Percentiles rank a stretch among this genome's conserved stretches.
Conservation (phyloP, 2,329 filamentous ascomycete species). For the Orbilia blumenaviensis region DNA sequence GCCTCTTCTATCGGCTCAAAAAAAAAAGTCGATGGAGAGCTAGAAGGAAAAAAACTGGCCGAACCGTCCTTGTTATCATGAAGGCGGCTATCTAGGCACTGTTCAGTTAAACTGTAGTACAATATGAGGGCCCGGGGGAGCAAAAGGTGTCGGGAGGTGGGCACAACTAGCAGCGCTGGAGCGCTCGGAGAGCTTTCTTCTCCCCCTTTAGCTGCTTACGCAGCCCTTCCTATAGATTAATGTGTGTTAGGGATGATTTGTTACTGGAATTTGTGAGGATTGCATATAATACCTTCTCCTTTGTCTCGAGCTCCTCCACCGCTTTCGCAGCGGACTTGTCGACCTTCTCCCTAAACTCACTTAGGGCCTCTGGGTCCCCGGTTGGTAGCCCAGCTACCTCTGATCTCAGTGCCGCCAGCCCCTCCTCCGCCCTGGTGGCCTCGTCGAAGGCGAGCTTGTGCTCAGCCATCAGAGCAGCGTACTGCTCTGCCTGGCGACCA, state of each 20-base stretch:
- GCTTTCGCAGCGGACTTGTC: not conserved
- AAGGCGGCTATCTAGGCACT: not conserved
- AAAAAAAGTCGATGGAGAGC: not conserved
- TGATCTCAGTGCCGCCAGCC: not conserved
- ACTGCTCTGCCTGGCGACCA: not conserved
- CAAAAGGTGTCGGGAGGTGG: too few relatives aligned
- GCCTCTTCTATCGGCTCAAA: not conserved
- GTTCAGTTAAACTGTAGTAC: not conserved
- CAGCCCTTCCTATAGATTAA: slow-evolving; percentile 1
- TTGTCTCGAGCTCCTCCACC: not conserved
- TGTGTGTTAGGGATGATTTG: not conserved
- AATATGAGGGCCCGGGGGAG: not conserved
- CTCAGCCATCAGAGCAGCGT: slow-evolving; percentile 10
- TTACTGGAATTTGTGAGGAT: not conserved
- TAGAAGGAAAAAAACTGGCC: not conserved
- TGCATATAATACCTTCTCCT: not conserved
- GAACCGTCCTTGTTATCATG: not conserved
- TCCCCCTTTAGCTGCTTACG: slow-evolving; percentile 22
- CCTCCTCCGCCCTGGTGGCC: slow-evolving; percentile 10
- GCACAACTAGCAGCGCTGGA: not conserved
- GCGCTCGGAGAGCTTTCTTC: slow-evolving; percentile 17
- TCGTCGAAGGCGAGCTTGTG: not conserved
- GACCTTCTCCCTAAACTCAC: not conserved
- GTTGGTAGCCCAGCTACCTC: not conserved
- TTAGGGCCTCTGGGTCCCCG: not conserved